phyloP scores from a whole-genome alignment of 441 rosid species.

The Croton setiger region DNA sequence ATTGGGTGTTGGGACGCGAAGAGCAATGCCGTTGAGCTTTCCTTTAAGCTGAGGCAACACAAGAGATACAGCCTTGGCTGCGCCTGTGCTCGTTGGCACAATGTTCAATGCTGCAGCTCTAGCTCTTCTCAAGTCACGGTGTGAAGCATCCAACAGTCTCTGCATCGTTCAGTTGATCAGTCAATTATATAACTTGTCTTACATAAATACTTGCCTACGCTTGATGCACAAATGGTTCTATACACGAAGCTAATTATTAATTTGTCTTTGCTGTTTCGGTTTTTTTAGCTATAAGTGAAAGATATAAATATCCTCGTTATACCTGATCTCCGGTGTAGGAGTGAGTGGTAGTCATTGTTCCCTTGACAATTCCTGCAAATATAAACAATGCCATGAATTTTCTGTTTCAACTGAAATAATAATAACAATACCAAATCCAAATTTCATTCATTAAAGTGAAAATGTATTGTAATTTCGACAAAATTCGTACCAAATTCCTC shows the following conservation, averaged over 20 bases:
- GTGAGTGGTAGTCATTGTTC: constrained; percentile 98
- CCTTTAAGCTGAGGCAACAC: constrained; percentile 96
- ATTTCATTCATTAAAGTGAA: background rate
- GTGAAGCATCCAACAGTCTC: constrained; percentile 97
- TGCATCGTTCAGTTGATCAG: constrained; percentile 18
- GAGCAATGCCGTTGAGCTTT: constrained; percentile 93
- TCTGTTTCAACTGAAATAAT: too few species aligned
- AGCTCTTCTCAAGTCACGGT: constrained; percentile 96
- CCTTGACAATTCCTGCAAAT: constrained; percentile 86
- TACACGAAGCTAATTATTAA: too few species aligned
- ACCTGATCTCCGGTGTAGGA: constrained; percentile 99
- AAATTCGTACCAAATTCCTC: constrained; percentile 72
- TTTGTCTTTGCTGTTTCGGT: too few species aligned
- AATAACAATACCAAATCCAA: too few species aligned
- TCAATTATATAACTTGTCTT: background rate
- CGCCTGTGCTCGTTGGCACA: constrained; percentile 99
- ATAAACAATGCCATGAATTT: background rate
- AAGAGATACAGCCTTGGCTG: constrained; percentile 95
- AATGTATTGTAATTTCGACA: background rate
- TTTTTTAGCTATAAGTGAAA: too few species aligned
- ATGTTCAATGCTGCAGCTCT: constrained; percentile 97
- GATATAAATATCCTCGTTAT: too few species aligned
- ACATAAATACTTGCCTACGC: too few species aligned
- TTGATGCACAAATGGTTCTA: too few species aligned
- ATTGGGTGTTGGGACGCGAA: constrained; percentile 97